phyloP scores from a whole-genome alignment of 805 yeast species.

The Wickerhamiella azyma region DNA sequence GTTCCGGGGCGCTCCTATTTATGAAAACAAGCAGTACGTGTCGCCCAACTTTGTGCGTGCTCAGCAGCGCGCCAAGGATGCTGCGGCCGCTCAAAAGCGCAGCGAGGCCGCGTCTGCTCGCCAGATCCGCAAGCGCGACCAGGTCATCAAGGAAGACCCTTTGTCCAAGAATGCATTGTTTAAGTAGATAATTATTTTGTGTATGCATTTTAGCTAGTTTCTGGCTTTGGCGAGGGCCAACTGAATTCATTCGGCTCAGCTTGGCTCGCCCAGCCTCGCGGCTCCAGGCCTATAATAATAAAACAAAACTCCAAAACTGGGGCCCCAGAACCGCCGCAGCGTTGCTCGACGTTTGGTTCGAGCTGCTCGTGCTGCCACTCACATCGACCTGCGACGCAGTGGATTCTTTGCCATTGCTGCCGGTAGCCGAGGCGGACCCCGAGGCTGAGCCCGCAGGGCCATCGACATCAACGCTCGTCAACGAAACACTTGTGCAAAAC shows the following conservation, averaged over 20 bases:
- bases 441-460: neutral
- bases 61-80: constrained; percentile 66
- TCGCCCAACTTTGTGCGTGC: constrained; percentile 94
- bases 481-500: neutral
- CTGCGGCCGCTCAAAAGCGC: constrained; percentile 63
- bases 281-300: too few species aligned
- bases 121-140: constrained; percentile 62
- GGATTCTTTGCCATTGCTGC: too few species aligned
- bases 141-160: constrained; percentile 63
- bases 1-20: constrained; percentile 94
- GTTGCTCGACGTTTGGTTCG: too few species aligned
- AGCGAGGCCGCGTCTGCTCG: constrained; percentile 65
- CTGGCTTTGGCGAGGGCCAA: too few species aligned
- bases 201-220: too few species aligned
- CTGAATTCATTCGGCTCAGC: too few species aligned
- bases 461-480: neutral
- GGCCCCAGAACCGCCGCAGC: too few species aligned
- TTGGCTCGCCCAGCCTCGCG: too few species aligned
- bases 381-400: too few species aligned
- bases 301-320: too few species aligned
- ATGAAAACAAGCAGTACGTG: constrained; percentile 91
- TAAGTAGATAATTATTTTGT: constrained; percentile 28
- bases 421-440: neutral
- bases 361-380: too few species aligned
- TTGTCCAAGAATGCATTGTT: constrained; percentile 65